These are phyloP conservation scores for Scedosporium minutisporum DNA, from an alignment of 2,329 filamentous ascomycete species.

Conservation along the genomic window DNA sequence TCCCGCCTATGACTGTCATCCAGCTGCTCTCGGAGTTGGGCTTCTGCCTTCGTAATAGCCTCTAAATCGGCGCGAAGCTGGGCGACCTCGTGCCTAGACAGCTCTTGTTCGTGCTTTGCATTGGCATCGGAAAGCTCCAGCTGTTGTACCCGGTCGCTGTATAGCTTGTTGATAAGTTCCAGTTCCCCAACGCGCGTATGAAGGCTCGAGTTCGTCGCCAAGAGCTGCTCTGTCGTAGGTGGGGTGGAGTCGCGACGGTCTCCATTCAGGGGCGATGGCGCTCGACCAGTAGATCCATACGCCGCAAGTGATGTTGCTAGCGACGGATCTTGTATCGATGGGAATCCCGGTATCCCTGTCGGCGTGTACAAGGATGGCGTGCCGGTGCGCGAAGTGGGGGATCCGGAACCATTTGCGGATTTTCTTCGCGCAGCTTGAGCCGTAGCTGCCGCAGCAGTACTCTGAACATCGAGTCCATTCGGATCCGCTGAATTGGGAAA, in stretches of 20 bases:
- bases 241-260: conserved; percentile 56
- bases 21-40: conserved; percentile 49
- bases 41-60: conserved; percentile 27
- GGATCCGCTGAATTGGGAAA: conserved; percentile 31
- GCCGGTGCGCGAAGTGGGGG: conserved; percentile 68
- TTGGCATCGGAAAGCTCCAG: conserved; percentile 68
- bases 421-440: conserved; percentile 50
- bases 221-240: conserved; percentile 70
- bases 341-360: conserved; percentile 64
- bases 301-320: conserved; percentile 47
- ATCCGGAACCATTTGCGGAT: conserved; percentile 62
- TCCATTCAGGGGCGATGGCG: conserved; percentile 42
- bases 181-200: conserved; percentile 93
- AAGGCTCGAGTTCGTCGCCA: conserved; percentile 73
- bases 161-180: conserved; percentile 85
- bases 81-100: conserved; percentile 44
- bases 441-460: conserved; percentile 43
- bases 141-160: conserved; percentile 66
- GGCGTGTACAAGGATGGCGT: conserved; percentile 69
- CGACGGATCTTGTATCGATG: conserved; percentile 62
- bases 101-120: conserved; percentile 50
- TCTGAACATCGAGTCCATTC: conserved; percentile 54
- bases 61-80: conserved; percentile 49
- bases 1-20: conserved; percentile 72
- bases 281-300: conserved; percentile 40